Evolutionary conservation across 257 asterid species (phyloP), one percentile per base, ranked within the genome.

Genomic region (Eucommia ulmoides): DNA sequence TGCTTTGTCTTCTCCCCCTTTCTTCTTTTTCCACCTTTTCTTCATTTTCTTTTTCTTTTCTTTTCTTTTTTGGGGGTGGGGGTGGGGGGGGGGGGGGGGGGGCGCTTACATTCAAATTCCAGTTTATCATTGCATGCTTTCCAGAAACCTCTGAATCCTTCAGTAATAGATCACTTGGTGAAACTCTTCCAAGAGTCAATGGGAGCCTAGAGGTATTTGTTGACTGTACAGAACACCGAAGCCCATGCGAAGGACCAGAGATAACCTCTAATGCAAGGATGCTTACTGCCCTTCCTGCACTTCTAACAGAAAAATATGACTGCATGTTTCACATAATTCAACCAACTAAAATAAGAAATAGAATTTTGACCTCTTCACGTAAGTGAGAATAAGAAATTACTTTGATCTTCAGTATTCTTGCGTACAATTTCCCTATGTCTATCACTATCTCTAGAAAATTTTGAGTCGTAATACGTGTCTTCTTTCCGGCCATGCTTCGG

Each of bases 101-200:
- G n/a, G n/a, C n/a, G 33, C 82, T 68, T 80, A 89, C 98, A 66
- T 74, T 80, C 41, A 56, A 52, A 56, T 85, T 85, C 98, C 98
- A 89, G 61, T 78, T 76, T 62, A 89, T 82, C 82, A 54, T 68
- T 21, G 96, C 96, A 51, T 89, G 98, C 83, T 89, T 85, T 61
- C 98, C 98, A 53, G 98, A 89, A 56, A 89, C 94, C 70, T 89
- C 98, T 5, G 93, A 78, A 65, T 89, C 98, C 69, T 66, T 78
- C 33, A 89, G 65, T 68, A 82, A 48, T 55, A 89, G 20, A 70
- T 73, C 88, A 77, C 82, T 71, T 21, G 96, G 92, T 41, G 91
- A 60, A 41, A 82, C 94, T 80, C 98, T 82, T 67, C 98, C 98
- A 50, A 89, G 83, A 25, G 85, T 77, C 51, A 85, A 82, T 33